These are phyloP conservation scores for Hyphopichia burtonii DNA, from an alignment of 1,139 yeast genomes.

Conservation along the genomic window DNA sequence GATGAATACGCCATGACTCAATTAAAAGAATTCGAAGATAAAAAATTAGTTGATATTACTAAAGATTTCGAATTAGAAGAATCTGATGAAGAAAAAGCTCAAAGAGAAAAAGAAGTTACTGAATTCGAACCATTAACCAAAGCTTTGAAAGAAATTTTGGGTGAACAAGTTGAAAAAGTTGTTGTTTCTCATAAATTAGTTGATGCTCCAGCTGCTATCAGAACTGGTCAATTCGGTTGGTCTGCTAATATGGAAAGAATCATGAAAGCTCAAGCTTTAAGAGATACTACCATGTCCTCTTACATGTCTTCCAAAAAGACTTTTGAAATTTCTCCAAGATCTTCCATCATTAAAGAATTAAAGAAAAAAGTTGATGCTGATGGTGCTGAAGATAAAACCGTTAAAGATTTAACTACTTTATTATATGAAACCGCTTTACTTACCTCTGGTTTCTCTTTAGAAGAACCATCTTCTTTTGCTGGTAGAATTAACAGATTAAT, in stretches of 20 bases:
- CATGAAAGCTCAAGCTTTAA: slow-evolving; percentile 99
- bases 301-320: slow-evolving; percentile 99
- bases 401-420: slow-evolving; percentile 94
- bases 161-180: slow-evolving; percentile 99
- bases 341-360: slow-evolving; percentile 92
- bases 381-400: slow-evolving; percentile 98
- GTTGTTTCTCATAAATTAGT: slow-evolving; percentile 96
- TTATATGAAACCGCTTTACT: slow-evolving; percentile 96
- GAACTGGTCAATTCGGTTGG: slow-evolving; percentile 99
- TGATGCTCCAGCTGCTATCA: slow-evolving; percentile 99
- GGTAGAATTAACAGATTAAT: slow-evolving; percentile 97
- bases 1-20: slow-evolving; percentile 99
- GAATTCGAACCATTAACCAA: slow-evolving; percentile 92
- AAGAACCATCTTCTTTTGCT: slow-evolving; percentile 97
- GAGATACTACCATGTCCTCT: slow-evolving; percentile 98
- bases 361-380: slow-evolving; percentile 94
- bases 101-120: slow-evolving; percentile 90
- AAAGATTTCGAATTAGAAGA: slow-evolving; percentile 99
- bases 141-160: slow-evolving; percentile 94
- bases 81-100: slow-evolving; percentile 94
- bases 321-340: slow-evolving; percentile 96
- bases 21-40: slow-evolving; percentile 98
- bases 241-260: slow-evolving; percentile 99
- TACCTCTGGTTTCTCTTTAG: slow-evolving; percentile 98
- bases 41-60: slow-evolving; percentile 97